Conservation (phyloP, 495 filamentous ascomycete genomes). For the Lepidopterella palustris region DNA sequence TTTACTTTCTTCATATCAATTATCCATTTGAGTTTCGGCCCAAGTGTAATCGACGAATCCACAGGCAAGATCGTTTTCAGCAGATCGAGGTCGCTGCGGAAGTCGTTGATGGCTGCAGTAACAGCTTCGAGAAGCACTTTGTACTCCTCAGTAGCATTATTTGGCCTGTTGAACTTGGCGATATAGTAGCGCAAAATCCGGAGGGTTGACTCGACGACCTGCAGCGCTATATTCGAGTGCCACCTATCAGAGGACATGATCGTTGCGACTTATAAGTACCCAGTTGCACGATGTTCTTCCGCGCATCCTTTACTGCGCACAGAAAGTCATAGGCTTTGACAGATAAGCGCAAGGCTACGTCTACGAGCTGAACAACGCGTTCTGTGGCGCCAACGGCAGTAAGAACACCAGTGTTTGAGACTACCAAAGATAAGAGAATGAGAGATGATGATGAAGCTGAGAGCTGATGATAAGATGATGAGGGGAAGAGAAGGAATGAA, state of each 20-base stretch:
- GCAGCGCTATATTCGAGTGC: conserved; percentile 10
- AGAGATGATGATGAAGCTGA: background rate
- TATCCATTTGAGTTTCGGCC: conserved; percentile 1
- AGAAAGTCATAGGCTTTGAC: conserved; percentile 8
- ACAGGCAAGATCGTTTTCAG: background rate
- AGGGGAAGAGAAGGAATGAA: background rate
- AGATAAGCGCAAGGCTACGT: conserved; percentile 9
- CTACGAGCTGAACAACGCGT: conserved; percentile 4
- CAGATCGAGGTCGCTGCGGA: background rate
- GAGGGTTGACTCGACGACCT: conserved; percentile 1
- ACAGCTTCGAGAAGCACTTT: background rate
- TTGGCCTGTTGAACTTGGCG: background rate
- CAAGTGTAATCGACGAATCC: background rate
- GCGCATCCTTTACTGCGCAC: conserved; percentile 2
- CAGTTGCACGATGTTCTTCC: background rate
- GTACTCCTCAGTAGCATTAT: conserved; percentile 2
- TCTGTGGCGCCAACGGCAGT: conserved; percentile 4
- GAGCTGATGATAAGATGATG: no score
- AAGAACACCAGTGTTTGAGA: background rate
- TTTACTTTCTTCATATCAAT: conserved; percentile 1
- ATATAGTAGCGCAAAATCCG: conserved; percentile 12
- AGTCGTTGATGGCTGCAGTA: background rate
- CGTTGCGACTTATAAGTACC: conserved; percentile 1
- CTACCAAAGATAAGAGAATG: background rate
- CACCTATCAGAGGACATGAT: no score